phyloP scores from a whole-genome alignment of 495 filamentous ascomycete species.

The Podospora bellae-mahoneyi region DNA sequence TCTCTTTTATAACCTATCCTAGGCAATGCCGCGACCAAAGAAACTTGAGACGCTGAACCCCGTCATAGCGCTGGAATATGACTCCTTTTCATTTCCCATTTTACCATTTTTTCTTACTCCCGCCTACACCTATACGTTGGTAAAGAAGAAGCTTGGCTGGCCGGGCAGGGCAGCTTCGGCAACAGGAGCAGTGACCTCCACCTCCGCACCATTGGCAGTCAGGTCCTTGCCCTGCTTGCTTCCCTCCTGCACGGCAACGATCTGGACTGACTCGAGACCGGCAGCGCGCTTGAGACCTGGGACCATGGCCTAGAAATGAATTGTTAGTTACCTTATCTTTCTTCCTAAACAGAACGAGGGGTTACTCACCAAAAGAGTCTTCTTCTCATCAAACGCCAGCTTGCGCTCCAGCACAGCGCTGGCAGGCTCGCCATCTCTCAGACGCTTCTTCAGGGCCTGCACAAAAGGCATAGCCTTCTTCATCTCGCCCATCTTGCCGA shows the following conservation, averaged over 20 bases:
- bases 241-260: slow-evolving; percentile 66
- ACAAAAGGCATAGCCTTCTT: slow-evolving; percentile 99
- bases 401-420: slow-evolving; percentile 73
- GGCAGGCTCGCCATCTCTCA: slow-evolving; percentile 57
- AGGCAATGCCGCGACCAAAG: background rate
- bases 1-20: slow-evolving; percentile 4
- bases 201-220: slow-evolving; percentile 46
- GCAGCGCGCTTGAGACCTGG: slow-evolving; percentile 56
- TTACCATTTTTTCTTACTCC: slow-evolving; percentile 10
- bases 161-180: slow-evolving; percentile 77
- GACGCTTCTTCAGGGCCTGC: slow-evolving; percentile 75
- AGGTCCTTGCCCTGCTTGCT: slow-evolving; percentile 60
- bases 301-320: slow-evolving; percentile 34
- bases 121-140: slow-evolving; percentile 54
- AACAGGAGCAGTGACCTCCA: slow-evolving; percentile 52
- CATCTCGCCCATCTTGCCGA: slow-evolving; percentile 77
- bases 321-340: slow-evolving; percentile 3
- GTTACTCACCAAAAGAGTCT: slow-evolving; percentile 53
- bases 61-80: background rate
- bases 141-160: slow-evolving; percentile 70
- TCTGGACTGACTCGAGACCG: slow-evolving; percentile 58
- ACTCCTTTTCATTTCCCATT: slow-evolving; percentile 7
- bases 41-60: background rate
- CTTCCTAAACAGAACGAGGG: background rate
- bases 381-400: slow-evolving; percentile 79